Evolutionary conservation across 1,139 yeast species (phyloP).

Genomic region (Hansenula anomala): DNA sequence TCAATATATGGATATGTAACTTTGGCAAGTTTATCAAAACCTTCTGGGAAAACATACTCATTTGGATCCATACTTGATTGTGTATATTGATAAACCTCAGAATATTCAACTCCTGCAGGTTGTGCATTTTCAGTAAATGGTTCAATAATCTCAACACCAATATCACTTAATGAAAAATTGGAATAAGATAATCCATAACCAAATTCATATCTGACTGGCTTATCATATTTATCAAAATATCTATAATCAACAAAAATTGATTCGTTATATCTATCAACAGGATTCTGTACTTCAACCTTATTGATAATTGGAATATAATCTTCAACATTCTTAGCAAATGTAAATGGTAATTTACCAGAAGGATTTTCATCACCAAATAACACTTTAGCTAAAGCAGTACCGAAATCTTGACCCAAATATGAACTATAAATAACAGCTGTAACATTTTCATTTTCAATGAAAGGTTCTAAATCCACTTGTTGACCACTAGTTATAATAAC

Average conservation of each 20-base stretch:
- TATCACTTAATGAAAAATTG: conserved; percentile 29
- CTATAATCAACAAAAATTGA: conserved; percentile 51
- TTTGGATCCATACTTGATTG: background rate
- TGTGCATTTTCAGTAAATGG: conserved; percentile 33
- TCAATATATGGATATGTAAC: conserved; percentile 6
- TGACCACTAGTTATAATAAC: conserved; percentile 55
- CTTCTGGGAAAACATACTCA: conserved; percentile 1
- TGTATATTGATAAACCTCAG: conserved; percentile 1
- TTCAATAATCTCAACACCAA: conserved; percentile 13
- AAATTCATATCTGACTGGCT: conserved; percentile 46
- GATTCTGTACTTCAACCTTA: conserved; percentile 6
- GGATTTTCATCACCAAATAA: conserved; percentile 62
- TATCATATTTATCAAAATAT: conserved; percentile 43
- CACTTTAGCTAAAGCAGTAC: conserved; percentile 46
- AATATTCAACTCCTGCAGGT: background rate
- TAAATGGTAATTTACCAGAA: conserved; percentile 53
- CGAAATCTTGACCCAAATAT: conserved; percentile 40
- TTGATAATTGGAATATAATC: conserved; percentile 40
- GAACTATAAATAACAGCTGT: conserved; percentile 49
- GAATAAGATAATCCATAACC: conserved; percentile 60
- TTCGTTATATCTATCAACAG: conserved; percentile 22
- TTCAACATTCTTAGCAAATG: conserved; percentile 43
- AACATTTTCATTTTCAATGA: conserved; percentile 52
- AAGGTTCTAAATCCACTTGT: conserved; percentile 49
- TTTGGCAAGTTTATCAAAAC: background rate